phyloP scores from a whole-genome alignment of 192 early-diverging fungal genomes.

The Rhizophagus sp. region DNA sequence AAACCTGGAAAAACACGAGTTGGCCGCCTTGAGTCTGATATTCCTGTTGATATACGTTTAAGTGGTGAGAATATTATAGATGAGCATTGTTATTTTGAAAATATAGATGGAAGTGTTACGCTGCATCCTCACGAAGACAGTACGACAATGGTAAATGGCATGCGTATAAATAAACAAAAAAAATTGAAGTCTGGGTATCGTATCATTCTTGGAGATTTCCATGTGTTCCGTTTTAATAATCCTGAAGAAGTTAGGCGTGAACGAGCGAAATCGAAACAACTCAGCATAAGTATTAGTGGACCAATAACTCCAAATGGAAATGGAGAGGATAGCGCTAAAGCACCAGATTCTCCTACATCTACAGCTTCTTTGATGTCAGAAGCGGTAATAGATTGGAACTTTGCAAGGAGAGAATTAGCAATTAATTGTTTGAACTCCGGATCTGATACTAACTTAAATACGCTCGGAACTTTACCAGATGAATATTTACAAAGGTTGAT shows the following conservation, averaged over 20 bases:
- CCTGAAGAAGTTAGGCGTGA: conserved; percentile 78
- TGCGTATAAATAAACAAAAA: conserved; percentile 56
- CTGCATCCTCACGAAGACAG: conserved; percentile 58
- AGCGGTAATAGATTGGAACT: conserved; percentile 71
- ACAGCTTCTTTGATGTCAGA: conserved; percentile 50
- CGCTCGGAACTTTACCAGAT: conserved; percentile 51
- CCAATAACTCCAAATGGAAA: conserved; percentile 25
- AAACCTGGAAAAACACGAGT: conserved; percentile 72
- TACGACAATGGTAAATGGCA: conserved; percentile 80
- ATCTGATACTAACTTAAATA: conserved; percentile 26
- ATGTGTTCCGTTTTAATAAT: conserved; percentile 85
- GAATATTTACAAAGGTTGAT: conserved; percentile 57
- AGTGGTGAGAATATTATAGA: conserved; percentile 60
- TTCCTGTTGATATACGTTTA: conserved; percentile 57
- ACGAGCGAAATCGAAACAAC: conserved; percentile 41
- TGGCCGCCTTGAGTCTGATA: conserved; percentile 49
- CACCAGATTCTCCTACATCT: conserved; percentile 38
- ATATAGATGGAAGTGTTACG: conserved; percentile 57
- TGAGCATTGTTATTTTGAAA: conserved; percentile 76
- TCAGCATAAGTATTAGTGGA: conserved; percentile 30
- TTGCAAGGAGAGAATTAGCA: conserved; percentile 70
- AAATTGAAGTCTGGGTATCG: conserved; percentile 71
- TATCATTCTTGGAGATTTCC: conserved; percentile 77
- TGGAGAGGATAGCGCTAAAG: conserved; percentile 41
- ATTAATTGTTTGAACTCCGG: conserved; percentile 43